Percentiles rank a stretch among this genome's conserved stretches.
Conservation (phyloP, 257 asterid species). For the Penstemon newberryi region DNA sequence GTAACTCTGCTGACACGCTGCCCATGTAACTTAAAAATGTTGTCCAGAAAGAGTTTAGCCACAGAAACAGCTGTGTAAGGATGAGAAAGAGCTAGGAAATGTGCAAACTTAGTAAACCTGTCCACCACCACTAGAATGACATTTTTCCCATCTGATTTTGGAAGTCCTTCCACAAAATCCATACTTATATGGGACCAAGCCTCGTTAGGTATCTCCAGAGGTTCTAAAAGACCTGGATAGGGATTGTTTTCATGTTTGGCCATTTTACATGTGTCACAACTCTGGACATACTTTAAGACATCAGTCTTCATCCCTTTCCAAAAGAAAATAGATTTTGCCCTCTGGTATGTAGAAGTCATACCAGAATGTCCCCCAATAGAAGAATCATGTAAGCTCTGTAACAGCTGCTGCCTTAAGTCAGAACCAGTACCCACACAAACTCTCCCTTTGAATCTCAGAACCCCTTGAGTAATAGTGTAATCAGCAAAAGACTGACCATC, state of each 20-base stretch:
- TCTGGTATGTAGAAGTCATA: neutral
- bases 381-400: neutral
- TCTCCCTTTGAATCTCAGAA: neutral
- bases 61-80: neutral
- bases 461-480: neutral
- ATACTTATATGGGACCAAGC: slow-evolving; percentile 8
- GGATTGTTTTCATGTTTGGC: neutral
- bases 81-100: neutral
- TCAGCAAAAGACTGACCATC: neutral
- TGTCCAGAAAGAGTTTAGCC: neutral
- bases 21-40: slow-evolving; percentile 6
- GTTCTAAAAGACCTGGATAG: neutral
- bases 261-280: neutral
- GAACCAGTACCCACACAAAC: neutral
- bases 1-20: neutral
- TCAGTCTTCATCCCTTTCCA: neutral
- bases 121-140: slow-evolving; percentile 21
- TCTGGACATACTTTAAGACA: neutral
- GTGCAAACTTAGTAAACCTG: neutral
- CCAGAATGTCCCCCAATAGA: neutral
- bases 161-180: slow-evolving; percentile 13
- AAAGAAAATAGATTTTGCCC: neutral
- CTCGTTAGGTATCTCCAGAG: neutral
- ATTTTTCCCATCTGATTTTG: neutral
- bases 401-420: neutral